These are phyloP conservation scores for Neocatenulostroma microsporum DNA, from an alignment of 2,329 filamentous ascomycete species.

Conservation along the genomic window DNA sequence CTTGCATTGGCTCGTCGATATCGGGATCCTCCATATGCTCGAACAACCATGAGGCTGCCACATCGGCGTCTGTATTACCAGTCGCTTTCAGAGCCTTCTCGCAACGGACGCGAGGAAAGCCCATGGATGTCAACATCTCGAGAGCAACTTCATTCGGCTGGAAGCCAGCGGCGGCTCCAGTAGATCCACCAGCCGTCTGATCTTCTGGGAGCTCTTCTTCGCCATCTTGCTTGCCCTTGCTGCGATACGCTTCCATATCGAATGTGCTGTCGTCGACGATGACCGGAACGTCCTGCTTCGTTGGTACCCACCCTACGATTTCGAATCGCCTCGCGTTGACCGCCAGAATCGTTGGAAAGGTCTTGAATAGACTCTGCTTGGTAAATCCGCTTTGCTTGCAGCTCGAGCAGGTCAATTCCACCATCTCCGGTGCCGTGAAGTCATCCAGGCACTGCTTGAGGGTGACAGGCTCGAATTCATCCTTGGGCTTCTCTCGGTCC, in stretches of 20 bases:
- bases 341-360: conserved; percentile 74
- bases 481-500: conserved; percentile 17
- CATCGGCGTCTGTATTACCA: conserved; percentile 74
- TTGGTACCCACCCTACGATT: conserved; percentile 92
- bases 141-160: conserved; percentile 64
- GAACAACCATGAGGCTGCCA: conserved; percentile 92
- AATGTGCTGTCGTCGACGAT: conserved; percentile 74
- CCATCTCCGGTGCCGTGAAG: conserved; percentile 70
- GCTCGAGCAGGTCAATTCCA: conserved; percentile 75
- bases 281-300: conserved; percentile 92
- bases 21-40: conserved; percentile 91
- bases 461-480: conserved; percentile 54
- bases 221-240: conserved; percentile 58
- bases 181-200: conserved; percentile 52
- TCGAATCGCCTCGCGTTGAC: conserved; percentile 90
- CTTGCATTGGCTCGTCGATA: conserved; percentile 70
- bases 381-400: conserved; percentile 79
- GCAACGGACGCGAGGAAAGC: conserved; percentile 73
- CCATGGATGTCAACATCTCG: conserved; percentile 79
- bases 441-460: conserved; percentile 83
- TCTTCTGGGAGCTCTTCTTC: conserved; percentile 74
- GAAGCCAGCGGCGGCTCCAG: conserved; percentile 34
- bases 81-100: conserved; percentile 86
- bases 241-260: conserved; percentile 69
- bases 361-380: conserved; percentile 85